phyloP scores from a whole-genome alignment of 306 rosid species.

The Castanospermum australe region DNA sequence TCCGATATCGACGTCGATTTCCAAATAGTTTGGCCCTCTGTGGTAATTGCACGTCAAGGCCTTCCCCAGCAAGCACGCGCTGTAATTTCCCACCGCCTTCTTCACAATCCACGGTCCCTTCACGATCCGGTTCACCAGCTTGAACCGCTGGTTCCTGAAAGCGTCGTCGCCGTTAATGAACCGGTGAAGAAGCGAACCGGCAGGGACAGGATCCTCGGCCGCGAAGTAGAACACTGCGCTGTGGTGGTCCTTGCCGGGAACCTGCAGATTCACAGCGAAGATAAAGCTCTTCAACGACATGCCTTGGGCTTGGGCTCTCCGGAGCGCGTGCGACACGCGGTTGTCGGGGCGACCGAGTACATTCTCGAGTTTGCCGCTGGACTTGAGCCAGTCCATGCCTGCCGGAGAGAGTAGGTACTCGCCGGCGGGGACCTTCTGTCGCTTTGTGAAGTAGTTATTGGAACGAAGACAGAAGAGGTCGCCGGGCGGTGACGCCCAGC shows the following conservation, averaged over 20 bases:
- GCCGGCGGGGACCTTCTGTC: constrained; percentile 67
- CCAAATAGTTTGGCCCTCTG: constrained; percentile 67
- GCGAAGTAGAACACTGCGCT: constrained; percentile 89
- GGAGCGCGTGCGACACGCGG: constrained; percentile 56
- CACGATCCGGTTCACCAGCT: constrained; percentile 83
- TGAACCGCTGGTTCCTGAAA: constrained; percentile 82
- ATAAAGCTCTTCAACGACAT: constrained; percentile 67
- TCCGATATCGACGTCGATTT: constrained; percentile 83
- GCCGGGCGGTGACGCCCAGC: constrained; percentile 95
- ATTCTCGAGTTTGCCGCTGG: constrained; percentile 63
- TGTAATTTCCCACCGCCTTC: constrained; percentile 76
- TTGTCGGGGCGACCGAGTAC: constrained; percentile 78
- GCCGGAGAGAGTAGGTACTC: constrained; percentile 69
- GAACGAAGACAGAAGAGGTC: constrained; percentile 71
- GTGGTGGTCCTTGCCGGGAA: constrained; percentile 84
- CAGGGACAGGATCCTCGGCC: constrained; percentile 56
- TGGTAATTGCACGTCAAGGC: constrained; percentile 79
- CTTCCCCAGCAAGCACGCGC: constrained; percentile 81
- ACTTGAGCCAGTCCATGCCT: constrained; percentile 87
- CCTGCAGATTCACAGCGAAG: constrained; percentile 79
- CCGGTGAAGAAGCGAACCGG: constrained; percentile 66
- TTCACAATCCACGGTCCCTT: constrained; percentile 94
- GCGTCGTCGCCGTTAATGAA: constrained; percentile 76
- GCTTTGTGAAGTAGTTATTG: constrained; percentile 47
- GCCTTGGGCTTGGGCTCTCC: constrained; percentile 51